These are phyloP conservation scores for Trichoderma guizhouense DNA, from an alignment of 2,329 filamentous ascomycete species.

Conservation along the genomic window DNA sequence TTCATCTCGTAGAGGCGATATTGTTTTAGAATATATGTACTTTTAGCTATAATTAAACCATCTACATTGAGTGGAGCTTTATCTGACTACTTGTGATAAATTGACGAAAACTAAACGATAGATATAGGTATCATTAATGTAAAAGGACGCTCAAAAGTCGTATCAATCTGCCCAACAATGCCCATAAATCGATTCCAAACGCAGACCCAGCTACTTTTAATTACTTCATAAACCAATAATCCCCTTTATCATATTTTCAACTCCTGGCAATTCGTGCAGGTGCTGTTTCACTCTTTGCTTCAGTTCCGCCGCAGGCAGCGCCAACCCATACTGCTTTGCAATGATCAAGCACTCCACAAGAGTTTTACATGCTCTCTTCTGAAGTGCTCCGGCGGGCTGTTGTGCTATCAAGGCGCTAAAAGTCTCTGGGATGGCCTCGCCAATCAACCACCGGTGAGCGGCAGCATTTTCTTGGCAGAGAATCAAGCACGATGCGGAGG, in stretches of 20 bases:
- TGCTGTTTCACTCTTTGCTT: neutral
- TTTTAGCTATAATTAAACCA: neutral
- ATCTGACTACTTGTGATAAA: neutral
- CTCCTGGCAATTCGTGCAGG: neutral
- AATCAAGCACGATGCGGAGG: neutral
- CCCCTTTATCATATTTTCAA: neutral
- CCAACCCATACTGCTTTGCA: conserved; percentile 2
- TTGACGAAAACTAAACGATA: neutral
- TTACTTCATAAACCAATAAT: neutral
- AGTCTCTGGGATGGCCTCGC: neutral
- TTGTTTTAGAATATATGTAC: neutral
- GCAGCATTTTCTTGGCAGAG: neutral
- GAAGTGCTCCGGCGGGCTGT: neutral
- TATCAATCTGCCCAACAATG: neutral
- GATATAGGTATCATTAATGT: neutral
- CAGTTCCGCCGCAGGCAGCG: neutral
- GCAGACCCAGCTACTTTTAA: neutral
- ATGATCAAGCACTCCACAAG: conserved; percentile 3
- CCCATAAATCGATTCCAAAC: neutral
- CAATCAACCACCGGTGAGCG: neutral
- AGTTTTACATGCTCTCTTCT: neutral
- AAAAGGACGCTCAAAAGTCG: neutral
- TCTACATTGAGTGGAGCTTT: neutral
- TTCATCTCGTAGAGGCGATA: neutral
- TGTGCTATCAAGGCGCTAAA: conserved; percentile 6